These are phyloP conservation scores for Cyclospora cayetanensis DNA, from an alignment of 169 alveolate genomes.

Conservation along the genomic window DNA sequence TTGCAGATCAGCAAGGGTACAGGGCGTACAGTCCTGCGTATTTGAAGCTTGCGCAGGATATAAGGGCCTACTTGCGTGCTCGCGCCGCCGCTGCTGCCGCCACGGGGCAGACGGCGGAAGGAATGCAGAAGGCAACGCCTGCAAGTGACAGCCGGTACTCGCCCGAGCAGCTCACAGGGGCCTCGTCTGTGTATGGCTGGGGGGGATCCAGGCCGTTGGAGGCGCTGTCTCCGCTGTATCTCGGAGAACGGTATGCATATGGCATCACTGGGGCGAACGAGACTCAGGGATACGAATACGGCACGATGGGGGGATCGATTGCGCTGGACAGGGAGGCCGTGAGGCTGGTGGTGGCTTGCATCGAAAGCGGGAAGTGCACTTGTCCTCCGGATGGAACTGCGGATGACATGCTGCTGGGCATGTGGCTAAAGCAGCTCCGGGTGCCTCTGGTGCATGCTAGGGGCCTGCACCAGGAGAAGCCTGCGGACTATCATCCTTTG, in stretches of 20 bases:
- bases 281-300: constrained; percentile 18
- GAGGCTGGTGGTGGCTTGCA: not conserved
- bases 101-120: not conserved
- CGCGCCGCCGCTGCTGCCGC: not conserved
- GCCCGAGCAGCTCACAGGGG: not conserved
- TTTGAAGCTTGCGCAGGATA: not conserved
- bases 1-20: constrained; percentile 10
- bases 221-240: constrained; percentile 39
- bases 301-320: constrained; percentile 49
- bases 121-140: not conserved
- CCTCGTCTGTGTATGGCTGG: constrained; percentile 9
- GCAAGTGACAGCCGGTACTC: not conserved
- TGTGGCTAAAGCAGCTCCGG: constrained; percentile 47
- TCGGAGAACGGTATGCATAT: constrained; percentile 53
- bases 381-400: constrained; percentile 56
- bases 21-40: not conserved
- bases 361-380: constrained; percentile 1
- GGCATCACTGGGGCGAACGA: not conserved
- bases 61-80: not conserved
- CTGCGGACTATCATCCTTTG: constrained; percentile 45
- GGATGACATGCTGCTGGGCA: constrained; percentile 64
- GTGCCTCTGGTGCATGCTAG: constrained; percentile 48
- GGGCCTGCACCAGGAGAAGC: constrained; percentile 62
- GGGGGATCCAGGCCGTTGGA: not conserved
- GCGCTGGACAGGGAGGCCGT: constrained; percentile 62